phyloP scores from a whole-genome alignment of 2,329 filamentous ascomycete genomes.

The Gnomoniopsis sp. region DNA sequence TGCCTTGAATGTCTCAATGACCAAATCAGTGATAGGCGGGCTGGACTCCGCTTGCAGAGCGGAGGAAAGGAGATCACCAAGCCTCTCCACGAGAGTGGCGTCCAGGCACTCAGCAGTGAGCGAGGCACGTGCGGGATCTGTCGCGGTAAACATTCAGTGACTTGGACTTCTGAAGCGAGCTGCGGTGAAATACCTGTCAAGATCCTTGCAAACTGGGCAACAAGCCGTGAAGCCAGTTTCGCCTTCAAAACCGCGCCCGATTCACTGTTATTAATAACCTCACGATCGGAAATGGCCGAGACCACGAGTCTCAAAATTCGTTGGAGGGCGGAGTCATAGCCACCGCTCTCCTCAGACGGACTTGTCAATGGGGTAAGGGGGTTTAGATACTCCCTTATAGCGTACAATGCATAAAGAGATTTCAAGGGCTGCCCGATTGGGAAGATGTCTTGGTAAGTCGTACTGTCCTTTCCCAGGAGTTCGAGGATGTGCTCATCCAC shows the following conservation, averaged over 20 bases:
- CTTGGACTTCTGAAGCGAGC: background rate
- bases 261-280: constrained; percentile 45
- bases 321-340: constrained; percentile 33
- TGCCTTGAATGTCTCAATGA: constrained; percentile 33
- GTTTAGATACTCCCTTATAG: constrained; percentile 61
- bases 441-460: constrained; percentile 61
- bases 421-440: constrained; percentile 68
- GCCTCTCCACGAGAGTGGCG: constrained; percentile 25
- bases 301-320: constrained; percentile 53
- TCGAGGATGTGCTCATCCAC: constrained; percentile 60
- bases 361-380: constrained; percentile 23
- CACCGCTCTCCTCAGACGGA: constrained; percentile 18
- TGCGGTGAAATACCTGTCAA: constrained; percentile 44
- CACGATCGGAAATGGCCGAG: constrained; percentile 56
- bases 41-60: constrained; percentile 22
- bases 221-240: constrained; percentile 48
- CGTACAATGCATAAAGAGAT: constrained; percentile 68
- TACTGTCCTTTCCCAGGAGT: constrained; percentile 51
- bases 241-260: constrained; percentile 42
- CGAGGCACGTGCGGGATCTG: constrained; percentile 17
- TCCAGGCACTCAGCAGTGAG: constrained; percentile 23
- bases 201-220: constrained; percentile 54
- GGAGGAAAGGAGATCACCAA: constrained; percentile 28
- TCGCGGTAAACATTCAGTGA: background rate
- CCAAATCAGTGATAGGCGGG: constrained; percentile 28